These are phyloP conservation scores for Thyridium curvatum DNA, from an alignment of 2,329 filamentous ascomycete genomes.

Conservation along the genomic window DNA sequence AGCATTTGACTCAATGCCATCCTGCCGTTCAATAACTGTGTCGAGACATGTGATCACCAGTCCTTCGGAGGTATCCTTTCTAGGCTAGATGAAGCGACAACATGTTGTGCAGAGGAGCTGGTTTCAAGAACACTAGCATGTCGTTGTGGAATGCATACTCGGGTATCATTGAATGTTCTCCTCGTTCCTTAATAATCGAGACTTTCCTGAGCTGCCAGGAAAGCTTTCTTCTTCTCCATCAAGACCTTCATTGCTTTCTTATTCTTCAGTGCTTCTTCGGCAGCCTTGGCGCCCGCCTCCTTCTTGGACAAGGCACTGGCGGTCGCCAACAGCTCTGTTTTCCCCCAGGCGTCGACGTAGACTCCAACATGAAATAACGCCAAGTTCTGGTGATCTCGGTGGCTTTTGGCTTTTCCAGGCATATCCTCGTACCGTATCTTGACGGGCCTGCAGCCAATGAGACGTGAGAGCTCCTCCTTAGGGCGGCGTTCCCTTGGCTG, in stretches of 20 bases:
- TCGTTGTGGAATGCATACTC: no score
- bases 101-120: no score
- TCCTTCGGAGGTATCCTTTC: no score
- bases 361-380: conserved; percentile 57
- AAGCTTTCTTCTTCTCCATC: conserved; percentile 39
- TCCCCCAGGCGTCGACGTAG: conserved; percentile 64
- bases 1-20: no score
- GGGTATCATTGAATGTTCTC: no score
- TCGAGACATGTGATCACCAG: no score
- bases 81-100: no score
- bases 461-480: conserved; percentile 46
- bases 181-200: no score
- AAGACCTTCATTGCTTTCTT: conserved; percentile 54
- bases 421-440: conserved; percentile 57
- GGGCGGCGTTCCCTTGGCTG: conserved; percentile 15
- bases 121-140: no score
- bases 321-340: conserved; percentile 53
- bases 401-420: conserved; percentile 42
- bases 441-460: conserved; percentile 50
- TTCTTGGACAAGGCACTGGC: conserved; percentile 62
- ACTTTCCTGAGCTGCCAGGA: conserved; percentile 24
- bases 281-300: conserved; percentile 63
- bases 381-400: conserved; percentile 41
- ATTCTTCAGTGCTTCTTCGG: conserved; percentile 56
- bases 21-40: no score